Evolutionary conservation across 257 asterid genomes (phyloP).

Genomic region (Solanum lycopersicoides): DNA sequence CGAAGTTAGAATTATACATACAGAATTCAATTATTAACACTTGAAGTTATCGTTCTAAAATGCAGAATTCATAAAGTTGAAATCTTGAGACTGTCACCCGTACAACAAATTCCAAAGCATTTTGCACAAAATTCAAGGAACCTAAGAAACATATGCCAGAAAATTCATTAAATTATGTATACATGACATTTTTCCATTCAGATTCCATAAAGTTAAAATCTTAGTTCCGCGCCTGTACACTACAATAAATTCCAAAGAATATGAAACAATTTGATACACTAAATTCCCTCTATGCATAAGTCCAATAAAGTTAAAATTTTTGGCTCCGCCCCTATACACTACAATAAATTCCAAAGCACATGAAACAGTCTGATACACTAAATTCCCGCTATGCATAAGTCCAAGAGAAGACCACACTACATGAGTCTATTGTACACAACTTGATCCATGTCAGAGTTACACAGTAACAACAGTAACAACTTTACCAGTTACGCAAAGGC

Average conservation of each 20-base stretch:
- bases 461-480: fast-evolving
- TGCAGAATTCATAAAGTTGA: not conserved
- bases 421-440: not conserved
- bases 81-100: fast-evolving
- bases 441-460: not conserved
- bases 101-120: not conserved
- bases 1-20: no score
- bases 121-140: not conserved
- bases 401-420: not conserved
- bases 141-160: not conserved
- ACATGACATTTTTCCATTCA: not conserved
- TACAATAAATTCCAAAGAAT: not conserved
- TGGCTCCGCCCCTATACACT: no score
- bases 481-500: not conserved
- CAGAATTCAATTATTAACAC: not conserved
- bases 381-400: not conserved
- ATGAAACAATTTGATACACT: not conserved
- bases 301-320: not conserved
- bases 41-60: not conserved
- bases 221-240: fast-evolving
- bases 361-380: not conserved
- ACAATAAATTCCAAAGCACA: not conserved
- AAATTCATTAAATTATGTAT: not conserved
- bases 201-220: not conserved
- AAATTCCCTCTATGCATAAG: not conserved